These are phyloP conservation scores for Glycine latifolia DNA, from an alignment of 306 rosid species.

Conservation along the genomic window DNA sequence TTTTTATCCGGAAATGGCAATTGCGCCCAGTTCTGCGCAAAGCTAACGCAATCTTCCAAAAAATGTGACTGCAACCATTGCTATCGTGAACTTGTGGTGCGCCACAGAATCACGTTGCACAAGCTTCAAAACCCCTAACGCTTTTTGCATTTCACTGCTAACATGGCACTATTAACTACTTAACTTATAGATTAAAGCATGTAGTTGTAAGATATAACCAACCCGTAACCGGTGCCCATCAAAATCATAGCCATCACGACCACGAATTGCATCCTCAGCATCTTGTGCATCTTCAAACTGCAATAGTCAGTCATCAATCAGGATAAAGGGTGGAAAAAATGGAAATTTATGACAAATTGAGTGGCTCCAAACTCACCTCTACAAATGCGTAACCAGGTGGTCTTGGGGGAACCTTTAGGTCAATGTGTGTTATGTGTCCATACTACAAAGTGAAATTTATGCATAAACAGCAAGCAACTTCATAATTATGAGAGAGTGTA, in stretches of 20 bases:
- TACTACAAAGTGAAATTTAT: constrained; percentile 58
- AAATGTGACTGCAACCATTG: too few species aligned
- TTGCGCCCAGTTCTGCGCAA: too few species aligned
- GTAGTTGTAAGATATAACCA: constrained; percentile 39
- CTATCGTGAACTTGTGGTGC: too few species aligned
- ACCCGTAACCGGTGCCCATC: constrained; percentile 98
- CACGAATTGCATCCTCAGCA: constrained; percentile 97
- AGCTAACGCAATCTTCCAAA: too few species aligned
- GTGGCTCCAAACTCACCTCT: constrained; percentile 67
- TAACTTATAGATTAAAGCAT: constrained; percentile 20
- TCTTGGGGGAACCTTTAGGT: constrained; percentile 97
- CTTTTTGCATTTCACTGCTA: too few species aligned
- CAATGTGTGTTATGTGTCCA: constrained; percentile 91
- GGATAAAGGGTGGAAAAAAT: background rate
- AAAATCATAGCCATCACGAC: constrained; percentile 99
- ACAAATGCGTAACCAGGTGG: constrained; percentile 99
- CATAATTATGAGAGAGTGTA: background rate
- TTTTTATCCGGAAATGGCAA: too few species aligned
- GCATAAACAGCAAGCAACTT: constrained; percentile 20
- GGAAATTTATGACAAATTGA: background rate
- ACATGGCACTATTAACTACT: too few species aligned
- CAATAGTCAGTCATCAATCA: constrained; percentile 30
- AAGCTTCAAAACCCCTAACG: too few species aligned
- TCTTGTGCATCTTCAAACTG: constrained; percentile 97
- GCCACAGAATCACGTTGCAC: too few species aligned